Percentiles rank a stretch among this genome's conserved stretches.
Evolutionary conservation across 2,329 filamentous ascomycete genomes (phyloP).

Genomic region (Penicillium verrucosum): DNA sequence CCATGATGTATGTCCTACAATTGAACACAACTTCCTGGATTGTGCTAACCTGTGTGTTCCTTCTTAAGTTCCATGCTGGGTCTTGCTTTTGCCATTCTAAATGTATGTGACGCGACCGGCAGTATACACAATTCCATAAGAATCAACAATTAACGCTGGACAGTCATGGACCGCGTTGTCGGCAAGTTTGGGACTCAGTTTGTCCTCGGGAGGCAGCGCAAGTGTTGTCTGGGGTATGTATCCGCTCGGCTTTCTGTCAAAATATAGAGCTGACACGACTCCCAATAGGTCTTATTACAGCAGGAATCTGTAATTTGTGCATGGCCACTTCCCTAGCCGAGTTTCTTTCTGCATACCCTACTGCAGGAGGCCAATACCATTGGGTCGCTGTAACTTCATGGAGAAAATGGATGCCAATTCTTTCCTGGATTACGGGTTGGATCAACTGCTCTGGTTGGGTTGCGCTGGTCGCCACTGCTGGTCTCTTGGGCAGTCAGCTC

Average conservation of each 20-base stretch:
- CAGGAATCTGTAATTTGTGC: constrained; percentile 66
- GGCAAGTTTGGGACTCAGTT: constrained; percentile 56
- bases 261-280: not conserved
- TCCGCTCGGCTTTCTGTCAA: not conserved
- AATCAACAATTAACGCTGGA: constrained; percentile 5
- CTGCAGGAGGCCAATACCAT: constrained; percentile 64
- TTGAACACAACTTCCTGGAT: not conserved
- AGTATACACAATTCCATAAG: not conserved
- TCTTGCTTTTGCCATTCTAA: constrained; percentile 61
- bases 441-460: constrained; percentile 66
- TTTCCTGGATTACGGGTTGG: constrained; percentile 71
- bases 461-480: constrained; percentile 64
- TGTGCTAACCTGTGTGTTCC: constrained; percentile 7
- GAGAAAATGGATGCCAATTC: constrained; percentile 57
- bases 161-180: constrained; percentile 60
- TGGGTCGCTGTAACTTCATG: constrained; percentile 63
- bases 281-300: constrained; percentile 48
- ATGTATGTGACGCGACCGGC: constrained; percentile 34
- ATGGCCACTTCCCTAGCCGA: constrained; percentile 68
- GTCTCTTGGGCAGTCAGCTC: constrained; percentile 64
- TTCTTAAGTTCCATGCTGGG: constrained; percentile 54
- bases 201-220: constrained; percentile 68
- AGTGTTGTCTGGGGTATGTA: constrained; percentile 69
- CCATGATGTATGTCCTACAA: constrained; percentile 41
- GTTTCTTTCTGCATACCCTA: constrained; percentile 64